Base-by-base conservation (phyloP, 306 rosid species). In the Phaseolus lunatus region DNA sequence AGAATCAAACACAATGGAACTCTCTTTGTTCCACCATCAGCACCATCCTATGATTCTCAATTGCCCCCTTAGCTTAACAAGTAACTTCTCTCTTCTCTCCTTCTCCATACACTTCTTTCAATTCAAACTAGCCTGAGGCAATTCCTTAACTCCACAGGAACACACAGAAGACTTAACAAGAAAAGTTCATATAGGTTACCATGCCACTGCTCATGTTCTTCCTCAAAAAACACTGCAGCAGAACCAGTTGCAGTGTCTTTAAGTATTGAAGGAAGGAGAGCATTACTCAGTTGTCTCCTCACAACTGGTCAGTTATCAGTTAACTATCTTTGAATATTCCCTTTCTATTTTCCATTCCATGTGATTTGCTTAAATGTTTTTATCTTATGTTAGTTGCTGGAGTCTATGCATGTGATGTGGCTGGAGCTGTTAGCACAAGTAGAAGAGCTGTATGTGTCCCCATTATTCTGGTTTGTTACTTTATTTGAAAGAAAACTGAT, bases 251-350 rank as follows among this genome's bases (percentile, higher is more conserved):
- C 77, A 37, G 61, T 67, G 35, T 80, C 87, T 49, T 77, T 82
- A 35, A 85, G 68, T 56, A 68, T 29, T 83, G 93, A 92, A 68
- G 96, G 96, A 84, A 89, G 96, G 52, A 90, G 97, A 84, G 86
- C 82, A 74, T 85, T 94, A 67, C 83, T 89, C 48, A 85, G 82
- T 76, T 84, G 77, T 82, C 85, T 90, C 71, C 87, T 94, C 78
- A 73, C 91, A 64, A 85, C 96, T 63, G 90, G 98, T 94, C 77
- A 65, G 85, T 84, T 77, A 35, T 93, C 76, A 53, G 80, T 81
- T 73, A 24, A 18, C 65, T 19, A 12, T 26, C 69, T 23, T 52
- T 4, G 23, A 24, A 14, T 11, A 52, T 49, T 72, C 48, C 75
- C 45, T 39, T 29, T 47, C 41, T 69, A 48, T 56, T 23, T 70